Evolutionary conservation across 2,329 filamentous ascomycete species (phyloP).

Genomic region (Capronia epimyces): DNA sequence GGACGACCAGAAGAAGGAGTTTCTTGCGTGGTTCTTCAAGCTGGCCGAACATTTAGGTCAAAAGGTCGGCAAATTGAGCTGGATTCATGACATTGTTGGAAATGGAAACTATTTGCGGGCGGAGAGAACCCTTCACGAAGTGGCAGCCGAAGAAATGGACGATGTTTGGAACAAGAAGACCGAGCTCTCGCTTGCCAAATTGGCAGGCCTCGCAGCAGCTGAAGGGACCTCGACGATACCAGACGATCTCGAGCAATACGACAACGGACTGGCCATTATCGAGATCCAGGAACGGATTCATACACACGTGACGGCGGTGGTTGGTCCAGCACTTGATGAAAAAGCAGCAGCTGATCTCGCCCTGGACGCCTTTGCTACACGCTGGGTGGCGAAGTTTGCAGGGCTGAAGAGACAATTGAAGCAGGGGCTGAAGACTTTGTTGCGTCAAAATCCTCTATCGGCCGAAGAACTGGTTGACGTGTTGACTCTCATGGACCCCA

Average conservation of each 20-base stretch:
- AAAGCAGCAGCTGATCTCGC: constrained; percentile 69
- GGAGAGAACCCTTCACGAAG: constrained; percentile 61
- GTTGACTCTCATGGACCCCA: constrained; percentile 69
- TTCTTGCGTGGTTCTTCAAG: constrained; percentile 72
- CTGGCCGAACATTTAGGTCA: constrained; percentile 58
- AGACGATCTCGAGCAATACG: constrained; percentile 13
- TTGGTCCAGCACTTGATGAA: constrained; percentile 70
- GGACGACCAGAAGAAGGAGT: constrained; percentile 55
- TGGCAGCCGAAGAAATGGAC: constrained; percentile 66
- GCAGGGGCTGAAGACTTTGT: constrained; percentile 61
- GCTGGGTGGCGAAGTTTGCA: constrained; percentile 53
- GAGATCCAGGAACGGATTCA: constrained; percentile 76
- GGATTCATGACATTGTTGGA: constrained; percentile 86
- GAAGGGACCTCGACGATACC: constrained; percentile 47
- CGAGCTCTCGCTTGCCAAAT: constrained; percentile 81
- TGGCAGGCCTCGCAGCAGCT: constrained; percentile 64
- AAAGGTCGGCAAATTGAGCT: constrained; percentile 63
- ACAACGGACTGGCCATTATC: constrained; percentile 46
- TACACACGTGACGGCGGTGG: constrained; percentile 61
- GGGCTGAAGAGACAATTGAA: constrained; percentile 67
- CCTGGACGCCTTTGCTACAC: constrained; percentile 59
- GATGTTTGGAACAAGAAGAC: constrained; percentile 92
- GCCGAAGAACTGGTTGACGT: constrained; percentile 53
- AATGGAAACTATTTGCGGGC: constrained; percentile 72
- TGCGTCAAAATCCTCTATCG: constrained; percentile 64